phyloP scores from a whole-genome alignment of 352 stramenopile genomes.

The Phytopythium delawarense region DNA sequence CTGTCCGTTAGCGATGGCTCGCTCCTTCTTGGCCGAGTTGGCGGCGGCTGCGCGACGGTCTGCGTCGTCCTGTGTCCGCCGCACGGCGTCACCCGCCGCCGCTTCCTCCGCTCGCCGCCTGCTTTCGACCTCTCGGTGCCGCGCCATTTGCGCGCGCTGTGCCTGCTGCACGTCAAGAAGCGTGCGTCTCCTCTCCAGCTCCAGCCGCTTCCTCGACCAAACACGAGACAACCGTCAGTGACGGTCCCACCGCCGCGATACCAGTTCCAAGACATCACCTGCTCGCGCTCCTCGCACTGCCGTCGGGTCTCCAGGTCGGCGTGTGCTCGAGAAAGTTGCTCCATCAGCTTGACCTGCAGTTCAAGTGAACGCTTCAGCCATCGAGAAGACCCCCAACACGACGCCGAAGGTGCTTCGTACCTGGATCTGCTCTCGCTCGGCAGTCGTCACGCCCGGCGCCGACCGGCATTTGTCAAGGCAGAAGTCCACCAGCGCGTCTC shows the following conservation, averaged over 20 bases:
- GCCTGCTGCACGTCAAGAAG: constrained; percentile 1
- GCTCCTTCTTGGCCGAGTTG: not conserved
- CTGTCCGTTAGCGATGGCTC: not conserved
- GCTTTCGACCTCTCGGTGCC: not conserved
- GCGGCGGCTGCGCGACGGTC: not conserved
- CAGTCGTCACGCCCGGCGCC: not conserved
- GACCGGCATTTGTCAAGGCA: constrained; percentile 4
- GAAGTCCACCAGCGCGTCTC: not conserved
- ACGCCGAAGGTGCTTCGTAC: not conserved
- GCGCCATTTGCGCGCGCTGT: not conserved
- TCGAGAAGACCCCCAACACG: not conserved
- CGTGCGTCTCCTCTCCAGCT: not conserved
- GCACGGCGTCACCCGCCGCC: not conserved
- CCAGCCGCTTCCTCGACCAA: not conserved
- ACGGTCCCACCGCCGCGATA: not conserved
- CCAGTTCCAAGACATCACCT: not conserved
- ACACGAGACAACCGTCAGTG: not conserved
- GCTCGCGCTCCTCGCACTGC: constrained; percentile 1
- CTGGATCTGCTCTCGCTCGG: not conserved
- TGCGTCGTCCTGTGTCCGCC: not conserved
- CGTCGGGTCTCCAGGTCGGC: not conserved
- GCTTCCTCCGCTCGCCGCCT: not conserved
- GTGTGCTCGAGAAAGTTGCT: not conserved
- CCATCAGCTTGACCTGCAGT: not conserved
- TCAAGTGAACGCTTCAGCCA: not conserved